Evolutionary conservation across 139 green algal species (phyloP).

Genomic region (Coelastrella sp.): DNA sequence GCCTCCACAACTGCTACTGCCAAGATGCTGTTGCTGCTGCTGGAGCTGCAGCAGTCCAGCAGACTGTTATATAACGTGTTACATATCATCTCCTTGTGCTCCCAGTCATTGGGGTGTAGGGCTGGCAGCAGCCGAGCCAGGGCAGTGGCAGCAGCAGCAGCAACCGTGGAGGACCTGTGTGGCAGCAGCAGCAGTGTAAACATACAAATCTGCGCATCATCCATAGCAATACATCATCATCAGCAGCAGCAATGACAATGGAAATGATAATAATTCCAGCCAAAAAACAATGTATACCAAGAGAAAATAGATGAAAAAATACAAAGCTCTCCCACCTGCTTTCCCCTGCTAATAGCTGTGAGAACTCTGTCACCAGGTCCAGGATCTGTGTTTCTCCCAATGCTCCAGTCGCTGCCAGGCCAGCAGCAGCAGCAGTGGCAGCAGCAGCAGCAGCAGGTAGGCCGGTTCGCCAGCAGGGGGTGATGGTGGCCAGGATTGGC

Average conservation of each 20-base stretch:
- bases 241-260: neutral
- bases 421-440: slow-evolving; percentile 44
- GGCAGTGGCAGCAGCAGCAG: neutral
- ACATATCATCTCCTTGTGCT: neutral
- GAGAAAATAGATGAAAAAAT: too few species aligned
- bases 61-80: slow-evolving; percentile 9
- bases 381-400: neutral
- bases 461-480: neutral
- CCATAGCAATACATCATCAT: neutral
- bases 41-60: slow-evolving; percentile 30
- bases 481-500: neutral
- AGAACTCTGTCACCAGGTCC: neutral
- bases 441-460: slow-evolving; percentile 42
- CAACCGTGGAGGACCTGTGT: slow-evolving; percentile 9
- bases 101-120: slow-evolving; percentile 29
- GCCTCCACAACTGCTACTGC: neutral
- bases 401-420: neutral
- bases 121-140: slow-evolving; percentile 31
- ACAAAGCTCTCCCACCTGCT: neutral
- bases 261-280: neutral
- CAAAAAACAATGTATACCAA: neutral
- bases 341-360: neutral
- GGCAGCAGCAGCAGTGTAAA: neutral
- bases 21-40: neutral
- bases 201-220: neutral